Conservation (phyloP, 2,329 filamentous ascomycete genomes). For the Fusarium hostae region DNA sequence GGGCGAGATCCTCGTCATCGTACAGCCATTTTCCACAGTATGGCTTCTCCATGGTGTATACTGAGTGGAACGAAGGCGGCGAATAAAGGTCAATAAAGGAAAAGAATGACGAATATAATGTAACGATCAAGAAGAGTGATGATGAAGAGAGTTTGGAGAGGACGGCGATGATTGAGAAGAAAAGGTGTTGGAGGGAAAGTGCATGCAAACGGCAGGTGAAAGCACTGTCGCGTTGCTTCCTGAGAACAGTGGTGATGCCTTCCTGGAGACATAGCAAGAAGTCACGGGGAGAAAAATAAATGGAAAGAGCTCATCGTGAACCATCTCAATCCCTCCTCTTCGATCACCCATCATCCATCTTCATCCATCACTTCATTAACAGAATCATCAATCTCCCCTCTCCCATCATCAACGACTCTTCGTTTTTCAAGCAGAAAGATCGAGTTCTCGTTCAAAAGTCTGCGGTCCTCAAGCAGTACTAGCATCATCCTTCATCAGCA, state of each 20-base stretch:
- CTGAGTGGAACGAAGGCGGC: background rate
- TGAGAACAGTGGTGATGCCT: background rate
- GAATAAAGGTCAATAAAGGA: background rate
- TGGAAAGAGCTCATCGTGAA: background rate
- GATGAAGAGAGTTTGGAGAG: background rate
- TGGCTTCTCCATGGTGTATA: background rate
- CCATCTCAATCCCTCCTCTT: background rate
- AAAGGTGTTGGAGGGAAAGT: background rate
- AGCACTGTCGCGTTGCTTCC: background rate
- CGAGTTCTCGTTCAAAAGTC: background rate
- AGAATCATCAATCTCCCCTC: background rate
- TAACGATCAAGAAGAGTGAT: background rate
- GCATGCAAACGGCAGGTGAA: background rate
- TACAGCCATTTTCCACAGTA: background rate
- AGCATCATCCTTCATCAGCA: background rate
- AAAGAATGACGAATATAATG: background rate
- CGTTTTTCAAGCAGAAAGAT: background rate
- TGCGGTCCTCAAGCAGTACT: too few relatives aligned
- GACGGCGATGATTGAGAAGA: background rate
- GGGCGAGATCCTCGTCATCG: background rate
- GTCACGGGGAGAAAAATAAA: background rate
- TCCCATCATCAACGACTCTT: background rate
- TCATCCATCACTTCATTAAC: background rate
- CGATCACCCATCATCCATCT: too few relatives aligned
- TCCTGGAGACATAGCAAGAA: background rate